Percentiles rank a stretch among this genome's conserved stretches.
Evolutionary conservation across 345 rosid species (phyloP).

Genomic region (Trapa incisa): DNA sequence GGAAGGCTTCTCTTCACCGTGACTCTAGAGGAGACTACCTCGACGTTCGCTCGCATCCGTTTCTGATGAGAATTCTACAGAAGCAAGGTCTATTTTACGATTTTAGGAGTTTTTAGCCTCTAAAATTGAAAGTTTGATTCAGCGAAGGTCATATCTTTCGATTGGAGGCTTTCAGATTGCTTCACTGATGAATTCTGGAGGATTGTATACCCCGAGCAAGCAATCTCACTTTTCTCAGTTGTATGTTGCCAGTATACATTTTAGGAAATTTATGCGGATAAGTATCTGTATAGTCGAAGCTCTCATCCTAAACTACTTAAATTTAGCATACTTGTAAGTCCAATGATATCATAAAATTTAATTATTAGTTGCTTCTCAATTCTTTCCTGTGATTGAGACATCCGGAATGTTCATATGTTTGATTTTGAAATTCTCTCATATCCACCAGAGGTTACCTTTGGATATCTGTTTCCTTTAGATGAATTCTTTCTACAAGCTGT

Average conservation of each 20-base stretch:
- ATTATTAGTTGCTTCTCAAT: neutral
- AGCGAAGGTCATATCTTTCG: neutral
- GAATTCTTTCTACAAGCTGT: neutral
- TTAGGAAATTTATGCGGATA: neutral
- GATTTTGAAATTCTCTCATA: neutral
- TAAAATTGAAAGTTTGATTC: neutral
- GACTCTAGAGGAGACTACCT: conserved; percentile 78
- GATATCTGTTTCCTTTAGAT: neutral
- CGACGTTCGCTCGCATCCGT: conserved; percentile 59
- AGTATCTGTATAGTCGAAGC: neutral
- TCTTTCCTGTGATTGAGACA: neutral
- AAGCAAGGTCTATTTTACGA: conserved; percentile 51
- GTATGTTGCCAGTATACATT: neutral
- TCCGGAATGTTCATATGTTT: neutral
- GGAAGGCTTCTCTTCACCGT: conserved; percentile 72
- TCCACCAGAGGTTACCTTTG: neutral
- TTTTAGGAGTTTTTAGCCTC: neutral
- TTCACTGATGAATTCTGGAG: neutral
- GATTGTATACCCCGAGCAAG: neutral
- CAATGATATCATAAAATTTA: neutral
- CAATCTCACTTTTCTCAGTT: neutral
- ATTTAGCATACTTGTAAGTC: neutral
- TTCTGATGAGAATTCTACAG: conserved; percentile 55
- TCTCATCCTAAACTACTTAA: neutral
- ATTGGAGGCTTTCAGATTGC: neutral